These are phyloP conservation scores for Phytophthora idaei DNA, from an alignment of 352 stramenopile genomes.

Conservation along the genomic window DNA sequence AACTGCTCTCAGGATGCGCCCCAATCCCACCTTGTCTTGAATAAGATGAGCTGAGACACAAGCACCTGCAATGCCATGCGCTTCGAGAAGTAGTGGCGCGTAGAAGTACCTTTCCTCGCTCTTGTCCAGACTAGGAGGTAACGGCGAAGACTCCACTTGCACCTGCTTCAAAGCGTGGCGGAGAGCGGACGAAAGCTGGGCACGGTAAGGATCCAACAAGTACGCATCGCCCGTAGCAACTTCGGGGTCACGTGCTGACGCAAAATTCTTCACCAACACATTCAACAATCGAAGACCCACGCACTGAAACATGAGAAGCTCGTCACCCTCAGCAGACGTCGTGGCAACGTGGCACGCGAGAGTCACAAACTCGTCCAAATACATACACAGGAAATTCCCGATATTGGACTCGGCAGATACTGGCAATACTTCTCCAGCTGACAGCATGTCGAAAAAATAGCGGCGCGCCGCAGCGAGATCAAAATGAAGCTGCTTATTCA, in stretches of 20 bases:
- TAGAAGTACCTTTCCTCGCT: conserved; percentile 49
- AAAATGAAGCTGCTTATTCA: conserved; percentile 61
- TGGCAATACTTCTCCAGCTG: conserved; percentile 16
- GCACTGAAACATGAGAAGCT: conserved; percentile 83
- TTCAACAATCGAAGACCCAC: conserved; percentile 71
- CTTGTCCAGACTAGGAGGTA: conserved; percentile 12
- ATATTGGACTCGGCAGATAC: conserved; percentile 15
- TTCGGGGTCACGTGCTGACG: conserved; percentile 65
- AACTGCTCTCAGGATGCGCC: conserved; percentile 68
- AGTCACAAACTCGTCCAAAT: conserved; percentile 88
- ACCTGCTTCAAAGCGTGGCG: conserved; percentile 79
- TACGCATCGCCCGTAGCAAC: conserved; percentile 56
- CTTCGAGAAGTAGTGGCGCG: conserved; percentile 71
- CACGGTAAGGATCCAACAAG: conserved; percentile 83
- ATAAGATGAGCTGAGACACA: conserved; percentile 60
- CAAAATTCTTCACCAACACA: conserved; percentile 68
- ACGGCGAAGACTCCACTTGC: conserved; percentile 28
- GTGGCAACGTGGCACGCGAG: conserved; percentile 81
- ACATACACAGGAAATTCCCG: conserved; percentile 86
- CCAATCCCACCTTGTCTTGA: conserved; percentile 75
- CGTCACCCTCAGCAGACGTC: conserved; percentile 66
- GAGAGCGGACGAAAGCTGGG: conserved; percentile 80
- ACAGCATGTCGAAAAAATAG: conserved; percentile 53
- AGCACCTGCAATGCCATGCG: conserved; percentile 61
- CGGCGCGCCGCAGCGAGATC: conserved; percentile 60